phyloP scores from a whole-genome alignment of 2,329 filamentous ascomycete species.

The Trichoderma sp. region DNA sequence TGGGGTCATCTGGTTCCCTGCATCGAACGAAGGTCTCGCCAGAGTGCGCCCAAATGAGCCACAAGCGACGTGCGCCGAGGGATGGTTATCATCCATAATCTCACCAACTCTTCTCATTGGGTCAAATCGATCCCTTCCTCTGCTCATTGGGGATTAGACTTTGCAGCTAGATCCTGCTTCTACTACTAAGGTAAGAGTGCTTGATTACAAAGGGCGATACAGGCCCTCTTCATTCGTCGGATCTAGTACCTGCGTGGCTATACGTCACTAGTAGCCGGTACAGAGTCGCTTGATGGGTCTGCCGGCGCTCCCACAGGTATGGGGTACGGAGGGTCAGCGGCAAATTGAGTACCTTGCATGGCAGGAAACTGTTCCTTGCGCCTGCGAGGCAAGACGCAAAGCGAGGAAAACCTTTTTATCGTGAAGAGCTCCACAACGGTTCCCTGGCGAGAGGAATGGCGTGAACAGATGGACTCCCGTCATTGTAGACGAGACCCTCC shows the following conservation, averaged over 20 bases:
- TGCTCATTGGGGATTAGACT: not conserved
- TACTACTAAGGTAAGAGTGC: not conserved
- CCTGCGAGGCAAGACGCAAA: not conserved
- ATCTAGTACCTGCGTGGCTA: not conserved
- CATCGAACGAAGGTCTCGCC: not conserved
- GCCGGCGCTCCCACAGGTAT: not conserved
- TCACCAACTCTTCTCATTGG: not conserved
- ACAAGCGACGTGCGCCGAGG: not conserved
- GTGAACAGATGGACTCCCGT: no score
- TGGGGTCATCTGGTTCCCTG: not conserved
- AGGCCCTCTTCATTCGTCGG: not conserved
- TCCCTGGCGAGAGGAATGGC: no score
- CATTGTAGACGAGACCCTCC: no score
- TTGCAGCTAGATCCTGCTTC: not conserved
- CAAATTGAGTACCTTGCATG: not conserved
- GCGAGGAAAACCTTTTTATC: not conserved
- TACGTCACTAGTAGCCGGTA: slow-evolving; percentile 23
- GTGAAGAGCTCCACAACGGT: not conserved
- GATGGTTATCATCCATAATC: not conserved
- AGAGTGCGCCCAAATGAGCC: not conserved
- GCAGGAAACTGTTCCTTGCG: not conserved
- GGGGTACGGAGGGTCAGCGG: not conserved
- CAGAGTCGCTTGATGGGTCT: not conserved
- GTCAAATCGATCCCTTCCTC: not conserved
- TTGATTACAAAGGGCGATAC: slow-evolving; percentile 18